phyloP scores from a whole-genome alignment of 1,284 basidiomycete genomes.

The Ceratobasidium sp. region DNA sequence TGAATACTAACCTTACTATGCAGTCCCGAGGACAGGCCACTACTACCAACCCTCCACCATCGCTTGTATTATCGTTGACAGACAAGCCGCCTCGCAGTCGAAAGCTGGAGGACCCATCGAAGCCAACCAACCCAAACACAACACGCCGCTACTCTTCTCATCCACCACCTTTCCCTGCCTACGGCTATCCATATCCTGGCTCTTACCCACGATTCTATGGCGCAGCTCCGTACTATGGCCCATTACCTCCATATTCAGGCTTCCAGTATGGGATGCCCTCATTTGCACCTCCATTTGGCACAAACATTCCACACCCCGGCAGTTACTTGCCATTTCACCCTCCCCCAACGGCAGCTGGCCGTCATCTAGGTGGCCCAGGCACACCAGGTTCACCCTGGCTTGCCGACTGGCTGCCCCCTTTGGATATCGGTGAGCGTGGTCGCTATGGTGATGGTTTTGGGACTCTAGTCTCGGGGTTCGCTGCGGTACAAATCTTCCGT shows the following conservation, averaged over 20 bases:
- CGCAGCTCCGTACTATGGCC: too few relatives aligned
- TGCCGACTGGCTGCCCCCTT: background rate
- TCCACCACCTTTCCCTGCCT: background rate
- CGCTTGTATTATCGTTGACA: background rate
- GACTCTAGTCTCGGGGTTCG: background rate
- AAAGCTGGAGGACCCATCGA: background rate
- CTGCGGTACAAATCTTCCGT: background rate
- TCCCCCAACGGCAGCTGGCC: background rate
- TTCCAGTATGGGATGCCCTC: background rate
- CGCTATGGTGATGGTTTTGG: background rate
- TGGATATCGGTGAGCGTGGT: slow-evolving; percentile 7
- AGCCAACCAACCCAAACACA: background rate
- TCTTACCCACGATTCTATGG: too few relatives aligned
- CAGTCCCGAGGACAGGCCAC: background rate
- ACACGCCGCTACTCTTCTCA: background rate
- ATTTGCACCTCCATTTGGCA: too few relatives aligned
- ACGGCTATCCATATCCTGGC: background rate
- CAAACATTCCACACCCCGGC: too few relatives aligned
- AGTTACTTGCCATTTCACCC: too few relatives aligned
- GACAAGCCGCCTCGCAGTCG: background rate
- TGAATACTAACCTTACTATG: background rate
- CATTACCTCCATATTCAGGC: background rate
- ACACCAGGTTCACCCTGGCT: background rate
- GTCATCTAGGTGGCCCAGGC: background rate
- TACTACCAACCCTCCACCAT: background rate